Evolutionary conservation across 2,329 filamentous ascomycete genomes (phyloP), one percentile per base, ranked within the genome.

Genomic region (Ophiostoma perfectum): DNA sequence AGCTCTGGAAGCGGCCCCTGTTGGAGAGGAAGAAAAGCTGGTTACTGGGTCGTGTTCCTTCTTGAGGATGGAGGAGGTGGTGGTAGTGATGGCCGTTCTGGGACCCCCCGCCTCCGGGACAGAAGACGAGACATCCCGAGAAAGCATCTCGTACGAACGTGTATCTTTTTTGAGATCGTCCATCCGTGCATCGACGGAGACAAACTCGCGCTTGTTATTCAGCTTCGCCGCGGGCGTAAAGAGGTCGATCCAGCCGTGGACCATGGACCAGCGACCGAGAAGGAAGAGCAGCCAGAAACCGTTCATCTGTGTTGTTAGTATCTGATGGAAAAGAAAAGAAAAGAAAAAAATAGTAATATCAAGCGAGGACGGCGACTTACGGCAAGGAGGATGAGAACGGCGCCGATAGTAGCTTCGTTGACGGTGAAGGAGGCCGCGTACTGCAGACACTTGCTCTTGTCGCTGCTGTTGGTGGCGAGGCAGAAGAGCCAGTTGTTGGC

Each of bases 281-380:
- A 98, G 86, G 67, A 97, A 78, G 69, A 96, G 84, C 65, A 90
- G 86, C 88, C 94, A 96, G 64, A 98, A 81, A 7, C 94, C 94
- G 72, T 93, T 93, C 72, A 92, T 83, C 88, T 92, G 72, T 12
- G 60, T 18, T 5, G 14, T 2, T 14, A 14, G 5, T 16, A 36
- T 52, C 42, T 14, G 5, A 14, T 14, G 7, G n/a, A 18, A 8
- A 55, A 27, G 6, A 55, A 27, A 27, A 27, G n/a, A 18, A 16
- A 65, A 0, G 9, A 42, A 36, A 16, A 47, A 16, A 39, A 36
- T 47, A 18, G 67, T 27, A 27, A 27, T 27, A 27, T 27, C 27
- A 27, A 27, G 27, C 27, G 27, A 27, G 27, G 27, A 27, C 27
- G 18, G 42, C 89, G 63, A 82, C 89, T 81, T 81, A 96, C 87